Evolutionary conservation across 106 monocot genomes (phyloP).

Genomic region (Iris macrosiphon): DNA sequence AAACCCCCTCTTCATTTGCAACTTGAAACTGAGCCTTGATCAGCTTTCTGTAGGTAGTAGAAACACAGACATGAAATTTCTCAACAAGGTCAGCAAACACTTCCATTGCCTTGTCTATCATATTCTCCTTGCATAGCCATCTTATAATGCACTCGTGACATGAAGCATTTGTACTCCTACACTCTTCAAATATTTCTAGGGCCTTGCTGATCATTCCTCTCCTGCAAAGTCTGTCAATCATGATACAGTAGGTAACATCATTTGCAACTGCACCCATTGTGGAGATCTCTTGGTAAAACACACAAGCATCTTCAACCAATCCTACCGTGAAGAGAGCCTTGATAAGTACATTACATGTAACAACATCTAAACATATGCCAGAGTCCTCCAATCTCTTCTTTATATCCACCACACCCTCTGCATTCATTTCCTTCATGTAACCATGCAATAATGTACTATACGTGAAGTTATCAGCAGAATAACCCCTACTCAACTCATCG

Average conservation of each 20-base stretch:
- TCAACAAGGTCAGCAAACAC: conserved; percentile 49
- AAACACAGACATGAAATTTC: conserved; percentile 19
- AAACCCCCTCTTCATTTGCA: conserved; percentile 31
- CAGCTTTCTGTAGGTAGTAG: conserved; percentile 33
- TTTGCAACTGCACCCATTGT: conserved; percentile 39
- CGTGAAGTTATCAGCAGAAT: conserved; percentile 51
- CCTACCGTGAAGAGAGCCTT: conserved; percentile 57
- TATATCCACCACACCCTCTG: conserved; percentile 27
- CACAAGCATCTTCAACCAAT: conserved; percentile 48
- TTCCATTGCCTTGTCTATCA: conserved; percentile 38
- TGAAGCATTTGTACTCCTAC: conserved; percentile 16
- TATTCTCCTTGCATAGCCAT: conserved; percentile 36
- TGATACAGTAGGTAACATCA: conserved; percentile 37
- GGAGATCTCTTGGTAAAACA: conserved; percentile 52
- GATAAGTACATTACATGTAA: conserved; percentile 53
- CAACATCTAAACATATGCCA: conserved; percentile 32
- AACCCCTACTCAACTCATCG: conserved; percentile 33
- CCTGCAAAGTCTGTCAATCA: conserved; percentile 45
- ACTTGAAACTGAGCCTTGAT: conserved; percentile 32
- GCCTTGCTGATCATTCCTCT: conserved; percentile 30
- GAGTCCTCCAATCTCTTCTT: conserved; percentile 48
- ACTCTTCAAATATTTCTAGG: conserved; percentile 38
- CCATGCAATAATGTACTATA: conserved; percentile 61
- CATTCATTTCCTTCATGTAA: conserved; percentile 42
- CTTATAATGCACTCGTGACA: conserved; percentile 38